Base-by-base conservation (phyloP, 2,329 filamentous ascomycete species). In the Xylaria sp. region DNA sequence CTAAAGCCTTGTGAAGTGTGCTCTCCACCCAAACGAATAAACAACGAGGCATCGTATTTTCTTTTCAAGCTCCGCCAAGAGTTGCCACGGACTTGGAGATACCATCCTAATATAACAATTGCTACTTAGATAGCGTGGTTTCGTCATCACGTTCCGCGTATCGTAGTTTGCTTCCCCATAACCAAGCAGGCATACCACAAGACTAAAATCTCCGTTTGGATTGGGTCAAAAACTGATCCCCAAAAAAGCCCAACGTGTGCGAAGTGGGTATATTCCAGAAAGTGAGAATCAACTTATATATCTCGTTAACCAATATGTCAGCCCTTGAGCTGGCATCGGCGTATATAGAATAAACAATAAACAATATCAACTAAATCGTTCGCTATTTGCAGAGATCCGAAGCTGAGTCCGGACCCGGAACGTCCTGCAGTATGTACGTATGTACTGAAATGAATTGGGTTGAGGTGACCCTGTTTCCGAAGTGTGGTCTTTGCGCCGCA, bases 291-390 rank as follows among this genome's bases (percentile, higher is more conserved):
- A 61, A 59, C 59, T 54, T 65, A 65, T 58, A 59, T 60, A 48
- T 65, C 62, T 68, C 68, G 47, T 69, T 4, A 65, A 68, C 3
- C 65, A 68, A 63, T 50, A 59, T 59, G 19, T 24, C 53, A 24
- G 42, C 30, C 34, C 34, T 3, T 36, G 4, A 48, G 45, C 24
- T 27, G 24, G 47, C 54, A 34, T 34, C 24, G n/a, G 51, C 24
- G 24, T 32, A 12, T 54, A 32, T 57, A 65, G 47, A 74, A 75
- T 76, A 75, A 64, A 76, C 69, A 75, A 76, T 77, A 77, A 68
- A 76, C 69, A 76, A 72, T 76, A 77, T 64, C 67, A 62, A 72
- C 64, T 58, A 66, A 19, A 70, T 73, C 60, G 55, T 71, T 73
- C 71, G 69, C 71, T 70, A 74, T 74, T 73, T 74, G 65, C 57